Evolutionary conservation across 257 asterid species (phyloP), one percentile per base, ranked within the genome.

Genomic region (Salvia hispanica): DNA sequence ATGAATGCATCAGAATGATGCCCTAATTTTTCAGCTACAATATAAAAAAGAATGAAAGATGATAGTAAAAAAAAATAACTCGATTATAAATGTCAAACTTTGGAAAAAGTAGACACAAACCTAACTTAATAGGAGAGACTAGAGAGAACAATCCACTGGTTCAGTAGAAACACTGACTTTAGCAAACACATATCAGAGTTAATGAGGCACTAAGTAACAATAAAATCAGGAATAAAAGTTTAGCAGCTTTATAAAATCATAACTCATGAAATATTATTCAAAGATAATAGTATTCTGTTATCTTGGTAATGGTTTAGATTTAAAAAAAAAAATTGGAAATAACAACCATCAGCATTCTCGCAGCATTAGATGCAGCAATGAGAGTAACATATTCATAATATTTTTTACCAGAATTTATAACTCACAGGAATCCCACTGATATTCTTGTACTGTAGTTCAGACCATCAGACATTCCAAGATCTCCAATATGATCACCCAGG

Each of bases 391-490:
- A 11, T 74, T 34, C 28, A 45, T 11, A 58, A 64, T 72, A 55
- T 42, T 10, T 44, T 60, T 36, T 46, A 45, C 3, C 50, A 39
- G 64, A 62, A 73, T 14, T 40, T 16, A n/a, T 10, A 52, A 87
- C 98, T 92, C 78, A 92, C 96, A 92, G 80, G 76, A 89, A 92
- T 73, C 96, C 98, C 43, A 89, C 88, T 51, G 98, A 92, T 74
- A 92, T 92, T 73, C 86, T 80, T 67, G 95, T 83, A 45, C 79
- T 80, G 63, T 84, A 92, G 75, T 84, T 84, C 79, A 92, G 78
- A 74, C 98, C 96, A 66, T 92, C 96, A 42, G 96, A 87, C 96
- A 92, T 92, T 72, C 98, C 95, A 79, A 92, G 82, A 79, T 92
- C 96, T 70, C 98, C 98, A 68, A 89, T 78, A 69, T 89, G 98